phyloP scores from a whole-genome alignment of 2,329 filamentous ascomycete genomes.

The Beauveria medogensis region DNA sequence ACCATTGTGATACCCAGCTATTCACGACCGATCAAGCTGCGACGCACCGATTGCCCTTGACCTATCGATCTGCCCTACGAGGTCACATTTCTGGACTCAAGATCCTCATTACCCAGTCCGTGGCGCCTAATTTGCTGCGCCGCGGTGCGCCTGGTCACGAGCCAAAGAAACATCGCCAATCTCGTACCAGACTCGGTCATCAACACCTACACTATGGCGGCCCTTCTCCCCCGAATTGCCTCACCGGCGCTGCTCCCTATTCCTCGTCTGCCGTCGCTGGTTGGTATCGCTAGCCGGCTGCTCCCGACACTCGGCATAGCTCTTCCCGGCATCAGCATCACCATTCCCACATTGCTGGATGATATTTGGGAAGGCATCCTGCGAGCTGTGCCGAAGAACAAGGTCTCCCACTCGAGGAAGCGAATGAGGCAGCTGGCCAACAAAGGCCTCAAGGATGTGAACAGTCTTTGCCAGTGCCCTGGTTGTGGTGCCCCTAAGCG shows the following conservation, averaged over 20 bases:
- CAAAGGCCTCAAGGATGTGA: constrained; percentile 89
- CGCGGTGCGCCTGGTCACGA: background rate
- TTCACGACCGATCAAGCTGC: background rate
- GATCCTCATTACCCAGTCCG: background rate
- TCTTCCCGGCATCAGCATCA: constrained; percentile 51
- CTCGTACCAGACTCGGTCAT: background rate
- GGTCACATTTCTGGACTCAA: background rate
- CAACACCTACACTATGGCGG: constrained; percentile 34
- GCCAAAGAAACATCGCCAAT: background rate
- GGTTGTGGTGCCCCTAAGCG: constrained; percentile 83
- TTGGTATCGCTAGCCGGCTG: constrained; percentile 37
- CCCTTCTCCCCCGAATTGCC: constrained; percentile 48
- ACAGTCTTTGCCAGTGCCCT: constrained; percentile 77
- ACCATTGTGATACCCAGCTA: background rate
- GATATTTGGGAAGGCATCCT: constrained; percentile 91
- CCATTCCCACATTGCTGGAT: constrained; percentile 53
- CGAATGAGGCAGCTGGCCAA: constrained; percentile 89
- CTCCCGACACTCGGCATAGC: constrained; percentile 49
- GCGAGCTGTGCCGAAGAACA: constrained; percentile 94
- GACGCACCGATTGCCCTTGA: constrained; percentile 1
- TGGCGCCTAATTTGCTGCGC: background rate
- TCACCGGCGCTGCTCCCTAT: constrained; percentile 32
- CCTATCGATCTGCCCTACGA: background rate
- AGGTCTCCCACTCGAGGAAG: constrained; percentile 95
- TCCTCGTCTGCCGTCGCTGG: constrained; percentile 34